Base-by-base conservation (phyloP, 73 alveolate genomes). In the Paramecium sonneborni region DNA sequence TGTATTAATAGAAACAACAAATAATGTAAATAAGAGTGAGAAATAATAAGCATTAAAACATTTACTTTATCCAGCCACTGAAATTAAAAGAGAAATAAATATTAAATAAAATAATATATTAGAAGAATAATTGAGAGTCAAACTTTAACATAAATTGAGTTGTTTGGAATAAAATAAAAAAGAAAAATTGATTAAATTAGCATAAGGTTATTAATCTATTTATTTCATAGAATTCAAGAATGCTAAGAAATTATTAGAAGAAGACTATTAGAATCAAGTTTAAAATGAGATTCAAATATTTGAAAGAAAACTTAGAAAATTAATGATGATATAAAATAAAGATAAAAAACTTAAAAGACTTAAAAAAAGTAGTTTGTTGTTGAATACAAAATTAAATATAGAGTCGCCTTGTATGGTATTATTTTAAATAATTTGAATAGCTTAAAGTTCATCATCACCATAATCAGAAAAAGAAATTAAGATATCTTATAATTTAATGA, bases 331-430 rank as follows among this genome's bases (percentile, higher is more conserved):
- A 74, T 74, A 34, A 39, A 39, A 74, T 62, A 62, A 62, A 28
- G 84, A 62, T 62, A 62, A 62, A 28, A 62, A 62, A 24, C 39
- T 62, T 32, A 74, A 37, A 39, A 32, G 58, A 35, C 30, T 37
- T 28, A 34, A 34, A 74, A 74, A 74, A 10, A 74, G 41, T 74
- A 34, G 62, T 34, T 32, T 74, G 12, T 67, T 67, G 14, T 67
- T 67, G 85, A 52, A 52, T 52, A 3, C 68, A 6, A 52, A 52
- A 52, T 62, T 62, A 62, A 26, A 30, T 32, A 12, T 23, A 62
- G 84, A 62, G 10, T 62, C 84, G 24, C 84, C 84, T 35, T 34
- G 86, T 72, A 72, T 35, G 39, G 86, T 35, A 72, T 72, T 38
- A 30, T 30, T 35, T 79, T 12, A 26, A 52, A 52, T 52, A 52